Base-by-base conservation (phyloP, 352 stramenopile genomes). In the Phytophthora pisi region DNA sequence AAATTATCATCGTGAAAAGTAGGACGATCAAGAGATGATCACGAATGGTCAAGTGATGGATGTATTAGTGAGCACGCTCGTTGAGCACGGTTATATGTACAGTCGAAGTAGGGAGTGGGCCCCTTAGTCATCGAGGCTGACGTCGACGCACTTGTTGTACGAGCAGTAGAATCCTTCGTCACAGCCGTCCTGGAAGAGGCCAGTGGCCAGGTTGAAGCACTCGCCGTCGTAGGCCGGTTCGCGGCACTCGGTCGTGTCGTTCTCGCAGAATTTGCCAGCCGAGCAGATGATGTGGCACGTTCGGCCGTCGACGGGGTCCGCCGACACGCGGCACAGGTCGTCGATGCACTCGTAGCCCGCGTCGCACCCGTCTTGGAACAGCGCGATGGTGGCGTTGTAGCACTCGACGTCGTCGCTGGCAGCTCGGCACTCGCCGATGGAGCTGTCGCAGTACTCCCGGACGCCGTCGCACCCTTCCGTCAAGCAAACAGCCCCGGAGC, bases 141-240 rank as follows among this genome's bases (percentile, higher is more conserved):
- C 36, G 18, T 72, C 58, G 20, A 70, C 62, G 46, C 67, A 74
- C 51, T 70, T 74, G 61, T 70, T 67, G 51, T 67, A 70, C 4
- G 67, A 67, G 52, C 70, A 72, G 54, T 61, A 66, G 60, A 71
- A 66, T 15, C 61, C 52, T 4, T 74, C 51, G 0, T 64, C 56
- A 15, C 70, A 72, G 30, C 65, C 57, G 28, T 75, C 49, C 49
- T 74, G 61, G 42, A 72, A 74, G 7, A 54, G 24, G 1, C 68
- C 64, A 13, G 55, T 63, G 7, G 60, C 63, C 16, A 66, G 50
- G 59, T 80, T 77, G 53, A 81, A 85, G 60, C 77, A 85, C 60
- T 82, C 72, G n/a, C 54, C 47, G 2, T 70, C 51, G 38, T 70
- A 70, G 31, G 16, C 53, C 4, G 64, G 69, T 4, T 16, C 59